A percentile compares a stretch with the other conserved stretches of the same genome.
Conservation (phyloP, 352 stramenopile species). For the Globisporangium uncinulatum region DNA sequence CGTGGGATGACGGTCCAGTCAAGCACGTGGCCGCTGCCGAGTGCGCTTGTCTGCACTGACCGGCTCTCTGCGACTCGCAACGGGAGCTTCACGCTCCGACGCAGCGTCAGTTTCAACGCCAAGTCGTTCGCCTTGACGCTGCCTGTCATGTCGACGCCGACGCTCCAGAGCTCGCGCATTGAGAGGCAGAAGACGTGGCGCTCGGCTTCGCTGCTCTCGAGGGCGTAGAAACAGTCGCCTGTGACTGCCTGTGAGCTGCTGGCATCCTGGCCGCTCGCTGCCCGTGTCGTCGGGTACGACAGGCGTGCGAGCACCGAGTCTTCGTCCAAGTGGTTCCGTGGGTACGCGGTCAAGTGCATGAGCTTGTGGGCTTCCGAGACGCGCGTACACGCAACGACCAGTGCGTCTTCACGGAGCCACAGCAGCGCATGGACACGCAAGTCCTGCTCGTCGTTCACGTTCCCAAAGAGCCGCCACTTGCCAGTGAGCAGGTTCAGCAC, state of each 20-base stretch:
- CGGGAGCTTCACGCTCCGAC: conserved; percentile 43
- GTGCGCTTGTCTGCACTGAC: neutral
- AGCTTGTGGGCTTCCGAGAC: conserved; percentile 45
- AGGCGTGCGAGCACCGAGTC: conserved; percentile 48
- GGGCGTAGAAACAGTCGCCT: conserved; percentile 34
- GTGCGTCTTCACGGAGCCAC: conserved; percentile 58
- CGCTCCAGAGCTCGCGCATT: conserved; percentile 49
- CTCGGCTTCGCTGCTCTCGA: conserved; percentile 51
- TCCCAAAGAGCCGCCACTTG: conserved; percentile 83
- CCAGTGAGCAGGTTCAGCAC: conserved; percentile 56
- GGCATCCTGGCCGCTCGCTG: neutral
- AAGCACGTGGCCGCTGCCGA: conserved; percentile 11
- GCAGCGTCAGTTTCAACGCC: conserved; percentile 27
- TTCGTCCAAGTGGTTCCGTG: conserved; percentile 71
- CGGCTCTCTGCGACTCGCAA: conserved; percentile 20
- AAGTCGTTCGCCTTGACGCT: conserved; percentile 43
- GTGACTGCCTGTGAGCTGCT: conserved; percentile 5
- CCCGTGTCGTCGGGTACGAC: conserved; percentile 25
- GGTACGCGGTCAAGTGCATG: conserved; percentile 64
- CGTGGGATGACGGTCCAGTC: conserved; percentile 56
- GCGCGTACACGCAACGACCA: conserved; percentile 61
- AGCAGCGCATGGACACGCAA: conserved; percentile 55
- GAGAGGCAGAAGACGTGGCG: conserved; percentile 57
- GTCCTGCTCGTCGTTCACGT: conserved; percentile 80
- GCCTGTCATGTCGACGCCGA: conserved; percentile 31